Base-by-base conservation (phyloP, 495 filamentous ascomycete genomes). In the Lasiosphaeria hispida region DNA sequence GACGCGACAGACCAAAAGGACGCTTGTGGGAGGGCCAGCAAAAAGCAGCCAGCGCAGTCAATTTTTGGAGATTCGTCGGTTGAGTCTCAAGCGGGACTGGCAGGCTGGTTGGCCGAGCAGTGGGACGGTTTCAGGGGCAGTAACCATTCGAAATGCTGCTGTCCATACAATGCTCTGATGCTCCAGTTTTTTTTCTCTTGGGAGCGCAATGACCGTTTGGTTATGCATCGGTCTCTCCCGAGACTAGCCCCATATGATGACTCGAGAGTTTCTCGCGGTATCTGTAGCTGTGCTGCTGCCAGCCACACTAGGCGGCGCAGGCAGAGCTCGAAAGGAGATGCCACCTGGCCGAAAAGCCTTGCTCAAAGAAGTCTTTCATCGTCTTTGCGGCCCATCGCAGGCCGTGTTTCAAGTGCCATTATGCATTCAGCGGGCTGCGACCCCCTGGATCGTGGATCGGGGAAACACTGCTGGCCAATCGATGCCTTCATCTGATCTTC, bases 321-420 rank as follows among this genome's bases (percentile, higher is more conserved):
- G 23, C 14, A 35, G 17, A 8, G 4, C 9, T 48, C 17, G 17
- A 34, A 8, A 34, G 35, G 47, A 49, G 47, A 49, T 34, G 23
- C 47, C 19, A 49, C 47, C 47, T 49, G 23, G 47, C 47, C 47
- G 33, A 49, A 35, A 35, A 30, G 23, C 23, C 33, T 49, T 36
- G 6, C 23, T 8, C 33, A 36, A 47, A 44, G 17, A 17, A 47
- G 23, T 30, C 5, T 5, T 2, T 30, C 23, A 30, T 30, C 23
- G 23, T 30, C 23, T 2, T 2, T 2, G 5, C 23, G 23, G 23
- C 23, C 23, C 23, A 30, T 11, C 7, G 45, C 9, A 37, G 47
- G 14, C 55, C 45, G 41, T 45, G 60, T 63, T 63, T 63, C 60
- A 63, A 59, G 56, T 63, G 49, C 56, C 37, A 44, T 53, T 33